Evolutionary conservation across 352 stramenopile genomes (phyloP).

Genomic region (Globisporangium nunn): DNA sequence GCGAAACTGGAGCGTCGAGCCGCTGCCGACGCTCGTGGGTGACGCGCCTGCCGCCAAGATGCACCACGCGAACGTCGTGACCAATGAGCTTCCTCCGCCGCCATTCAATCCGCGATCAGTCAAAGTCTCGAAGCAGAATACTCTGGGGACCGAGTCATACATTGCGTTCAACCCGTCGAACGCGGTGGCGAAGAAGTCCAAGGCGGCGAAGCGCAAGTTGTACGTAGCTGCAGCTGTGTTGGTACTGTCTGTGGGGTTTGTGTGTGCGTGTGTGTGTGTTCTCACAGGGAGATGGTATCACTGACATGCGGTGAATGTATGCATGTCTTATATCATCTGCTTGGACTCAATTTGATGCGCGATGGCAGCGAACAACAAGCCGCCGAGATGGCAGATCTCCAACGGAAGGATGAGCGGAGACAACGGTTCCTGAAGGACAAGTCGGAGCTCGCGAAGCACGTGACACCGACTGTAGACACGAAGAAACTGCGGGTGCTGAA

Average conservation of each 20-base stretch:
- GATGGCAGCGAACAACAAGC: constrained; percentile 12
- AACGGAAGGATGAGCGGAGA: constrained; percentile 67
- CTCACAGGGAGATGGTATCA: not conserved
- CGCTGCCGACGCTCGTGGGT: constrained; percentile 59
- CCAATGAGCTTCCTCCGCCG: constrained; percentile 6
- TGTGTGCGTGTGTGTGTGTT: not conserved
- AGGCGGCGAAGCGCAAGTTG: constrained; percentile 47
- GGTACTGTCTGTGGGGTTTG: not conserved
- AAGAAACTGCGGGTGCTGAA: constrained; percentile 73
- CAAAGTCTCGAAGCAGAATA: constrained; percentile 11
- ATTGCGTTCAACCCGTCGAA: constrained; percentile 39
- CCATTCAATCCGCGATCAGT: not conserved
- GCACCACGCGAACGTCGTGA: constrained; percentile 8
- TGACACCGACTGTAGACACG: constrained; percentile 60
- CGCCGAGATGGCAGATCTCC: constrained; percentile 31
- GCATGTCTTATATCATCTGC: not conserved
- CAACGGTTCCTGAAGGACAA: constrained; percentile 77
- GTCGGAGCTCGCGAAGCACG: constrained; percentile 47
- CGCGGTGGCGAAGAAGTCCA: constrained; percentile 38
- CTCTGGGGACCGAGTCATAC: constrained; percentile 20
- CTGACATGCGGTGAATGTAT: not conserved
- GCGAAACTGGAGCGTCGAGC: constrained; percentile 74
- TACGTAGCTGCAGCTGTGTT: constrained; percentile 13
- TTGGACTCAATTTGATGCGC: not conserved
- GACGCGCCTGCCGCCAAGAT: constrained; percentile 24